A percentile compares a stretch with the other conserved stretches of the same genome.
Evolutionary conservation across 768 basidiomycete species (phyloP).

Genomic region (Termitomyces sp.): DNA sequence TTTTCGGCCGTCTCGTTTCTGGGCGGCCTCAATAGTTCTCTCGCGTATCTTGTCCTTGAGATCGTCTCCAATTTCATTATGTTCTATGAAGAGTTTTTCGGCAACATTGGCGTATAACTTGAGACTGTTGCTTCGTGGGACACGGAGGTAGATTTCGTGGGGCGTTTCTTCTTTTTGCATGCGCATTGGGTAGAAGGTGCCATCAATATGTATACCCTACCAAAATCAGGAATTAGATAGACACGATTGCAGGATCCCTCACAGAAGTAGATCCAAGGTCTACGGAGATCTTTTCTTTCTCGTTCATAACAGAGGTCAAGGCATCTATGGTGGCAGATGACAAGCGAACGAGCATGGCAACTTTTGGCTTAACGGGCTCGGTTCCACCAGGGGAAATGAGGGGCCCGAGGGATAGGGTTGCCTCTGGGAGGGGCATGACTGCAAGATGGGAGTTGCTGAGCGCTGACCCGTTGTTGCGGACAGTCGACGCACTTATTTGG

Average conservation of each 20-base stretch:
- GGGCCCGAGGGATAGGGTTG: conserved; percentile 53
- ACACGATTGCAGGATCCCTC: conserved; percentile 15
- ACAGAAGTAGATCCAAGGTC: conserved; percentile 61
- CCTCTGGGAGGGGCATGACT: conserved; percentile 66
- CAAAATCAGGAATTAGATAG: conserved; percentile 1
- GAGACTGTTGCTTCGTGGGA: conserved; percentile 31
- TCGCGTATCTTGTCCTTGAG: conserved; percentile 41
- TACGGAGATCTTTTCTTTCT: conserved; percentile 43
- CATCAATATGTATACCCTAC: conserved; percentile 64
- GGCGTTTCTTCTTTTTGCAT: conserved; percentile 44
- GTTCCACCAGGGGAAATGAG: conserved; percentile 50
- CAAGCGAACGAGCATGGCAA: conserved; percentile 73
- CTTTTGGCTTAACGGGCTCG: conserved; percentile 55
- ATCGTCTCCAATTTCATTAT: conserved; percentile 42
- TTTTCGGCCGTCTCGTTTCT: conserved; percentile 36
- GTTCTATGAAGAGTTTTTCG: conserved; percentile 67
- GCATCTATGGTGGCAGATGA: conserved; percentile 68
- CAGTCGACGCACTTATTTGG: conserved; percentile 6
- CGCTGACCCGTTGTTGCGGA: neutral
- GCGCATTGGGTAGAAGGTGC: conserved; percentile 56
- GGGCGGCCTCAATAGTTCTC: conserved; percentile 37
- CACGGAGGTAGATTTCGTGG: conserved; percentile 72
- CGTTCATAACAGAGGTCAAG: conserved; percentile 38
- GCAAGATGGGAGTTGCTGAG: neutral
- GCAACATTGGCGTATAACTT: conserved; percentile 70